Percentiles rank a stretch among this genome's conserved stretches.
Evolutionary conservation across 2,329 filamentous ascomycete species (phyloP).

Genomic region (Xylaria sp.): DNA sequence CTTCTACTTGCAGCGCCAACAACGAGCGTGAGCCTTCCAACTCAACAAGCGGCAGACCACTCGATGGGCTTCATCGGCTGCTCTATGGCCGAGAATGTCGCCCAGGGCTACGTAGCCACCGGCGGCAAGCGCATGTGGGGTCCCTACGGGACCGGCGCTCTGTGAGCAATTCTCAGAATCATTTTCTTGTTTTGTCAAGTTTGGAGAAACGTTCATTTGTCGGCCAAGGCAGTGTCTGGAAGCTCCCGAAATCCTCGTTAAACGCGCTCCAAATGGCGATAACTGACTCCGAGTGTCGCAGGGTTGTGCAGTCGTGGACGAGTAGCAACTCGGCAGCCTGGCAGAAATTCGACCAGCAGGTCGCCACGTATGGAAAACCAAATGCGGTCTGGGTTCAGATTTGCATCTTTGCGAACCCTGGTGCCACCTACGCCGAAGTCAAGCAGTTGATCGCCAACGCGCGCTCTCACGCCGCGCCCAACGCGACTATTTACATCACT

Average conservation of each 20-base stretch:
- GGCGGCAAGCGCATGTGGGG: constrained; percentile 46
- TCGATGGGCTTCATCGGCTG: constrained; percentile 49
- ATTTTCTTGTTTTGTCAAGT: no score
- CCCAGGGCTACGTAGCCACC: constrained; percentile 45
- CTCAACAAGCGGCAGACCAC: constrained; percentile 28
- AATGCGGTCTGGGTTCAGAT: constrained; percentile 46
- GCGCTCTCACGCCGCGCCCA: constrained; percentile 43
- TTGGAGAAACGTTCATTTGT: no score
- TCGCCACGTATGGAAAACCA: constrained; percentile 40
- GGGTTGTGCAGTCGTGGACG: constrained; percentile 48
- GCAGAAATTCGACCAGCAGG: constrained; percentile 45
- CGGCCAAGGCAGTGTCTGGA: no score
- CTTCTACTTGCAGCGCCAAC: not conserved
- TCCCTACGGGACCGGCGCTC: constrained; percentile 45
- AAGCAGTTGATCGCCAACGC: constrained; percentile 47
- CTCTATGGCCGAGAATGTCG: constrained; percentile 48
- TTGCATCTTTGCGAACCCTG: constrained; percentile 48
- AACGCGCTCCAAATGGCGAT: no score
- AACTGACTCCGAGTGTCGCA: no score
- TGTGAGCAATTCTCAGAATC: constrained; percentile 7
- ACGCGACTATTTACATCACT: constrained; percentile 46
- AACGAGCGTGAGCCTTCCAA: not conserved
- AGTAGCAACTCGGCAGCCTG: constrained; percentile 43
- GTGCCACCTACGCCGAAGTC: constrained; percentile 47
- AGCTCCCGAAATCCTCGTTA: no score